Evolutionary conservation across 2,329 filamentous ascomycete genomes (phyloP), one percentile per base, ranked within the genome.

Genomic region (Bipolaris gigantea): DNA sequence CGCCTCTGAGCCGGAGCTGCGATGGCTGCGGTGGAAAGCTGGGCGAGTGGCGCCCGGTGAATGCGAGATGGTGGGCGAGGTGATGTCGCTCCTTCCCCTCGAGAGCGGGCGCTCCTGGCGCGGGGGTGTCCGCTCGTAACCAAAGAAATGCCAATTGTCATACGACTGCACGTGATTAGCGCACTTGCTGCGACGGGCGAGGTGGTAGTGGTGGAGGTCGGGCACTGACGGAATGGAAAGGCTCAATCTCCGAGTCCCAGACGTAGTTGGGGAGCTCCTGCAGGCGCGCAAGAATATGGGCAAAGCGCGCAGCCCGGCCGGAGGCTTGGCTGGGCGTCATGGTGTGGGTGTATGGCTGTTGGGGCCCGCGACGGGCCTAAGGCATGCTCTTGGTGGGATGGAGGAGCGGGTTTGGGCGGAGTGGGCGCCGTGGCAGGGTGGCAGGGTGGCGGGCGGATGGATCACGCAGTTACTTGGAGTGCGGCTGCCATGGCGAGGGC

Each of bases 61-160:
- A 48, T 64, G 66, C 27, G 71, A 67, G 33, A 60, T 55, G 25
- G 63, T 60, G 25, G 62, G 57, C 36, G 69, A 69, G 48, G 59
- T 58, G 16, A 61, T 41, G 33, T 62, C 50, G 62, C 65, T 71
- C 23, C 62, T 64, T 36, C 63, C 65, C 41, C 67, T 57, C 4
- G 70, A 72, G 13, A 56, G 13, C 59, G 62, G 46, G 59, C 70
- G 53, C 30, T 62, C 48, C 40, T 60, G 50, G 13, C 50, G 16
- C 40, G 56, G 35, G 16, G 64, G 47, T 3, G 21, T 33, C 48
- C 67, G 70, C 34, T 74, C 66, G 48, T 63, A 53, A 27, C 78
- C 79, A 57, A 77, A 78, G 59, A 80, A 77, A 64, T 81, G 78
- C 91, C 92, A 97, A 78, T 92, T 92, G 73, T 95, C 91, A 75